These are phyloP conservation scores for Trichoderma semiorbis DNA, from an alignment of 2,329 filamentous ascomycete species.

Conservation along the genomic window DNA sequence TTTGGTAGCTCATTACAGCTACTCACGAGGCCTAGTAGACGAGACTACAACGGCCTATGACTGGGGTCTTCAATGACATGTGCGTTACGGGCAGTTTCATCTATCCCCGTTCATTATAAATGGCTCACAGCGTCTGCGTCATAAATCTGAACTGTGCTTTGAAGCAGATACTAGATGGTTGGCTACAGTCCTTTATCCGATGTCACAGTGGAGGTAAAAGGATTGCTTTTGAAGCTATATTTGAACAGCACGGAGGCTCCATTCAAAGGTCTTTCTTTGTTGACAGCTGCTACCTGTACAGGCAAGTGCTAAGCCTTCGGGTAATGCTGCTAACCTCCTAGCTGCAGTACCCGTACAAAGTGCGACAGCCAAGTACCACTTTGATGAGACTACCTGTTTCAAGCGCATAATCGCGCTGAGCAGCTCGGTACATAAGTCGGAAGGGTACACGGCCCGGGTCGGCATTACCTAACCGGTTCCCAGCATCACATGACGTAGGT, in stretches of 20 bases:
- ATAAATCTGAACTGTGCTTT: no score
- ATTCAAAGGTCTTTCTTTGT: not conserved
- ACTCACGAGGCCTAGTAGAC: not conserved
- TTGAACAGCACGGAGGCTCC: not conserved
- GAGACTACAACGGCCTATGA: not conserved
- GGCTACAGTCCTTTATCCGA: no score
- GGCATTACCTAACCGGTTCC: not conserved
- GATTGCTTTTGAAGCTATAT: not conserved
- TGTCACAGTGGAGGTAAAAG: not conserved
- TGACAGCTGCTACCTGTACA: not conserved
- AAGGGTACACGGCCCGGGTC: not conserved
- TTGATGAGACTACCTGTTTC: not conserved
- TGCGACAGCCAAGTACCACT: not conserved
- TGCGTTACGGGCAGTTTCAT: not conserved
- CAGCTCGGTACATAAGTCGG: not conserved
- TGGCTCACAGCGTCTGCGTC: not conserved
- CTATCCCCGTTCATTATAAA: not conserved
- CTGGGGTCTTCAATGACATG: not conserved
- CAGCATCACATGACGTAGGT: constrained; percentile 12
- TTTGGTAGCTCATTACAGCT: no score
- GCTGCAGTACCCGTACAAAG: not conserved
- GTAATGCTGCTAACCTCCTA: not conserved
- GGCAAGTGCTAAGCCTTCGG: not conserved
- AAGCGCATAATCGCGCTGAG: not conserved
- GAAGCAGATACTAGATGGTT: no score